Conservation (phyloP, 306 rosid genomes). For the Fragaria ananassa region DNA sequence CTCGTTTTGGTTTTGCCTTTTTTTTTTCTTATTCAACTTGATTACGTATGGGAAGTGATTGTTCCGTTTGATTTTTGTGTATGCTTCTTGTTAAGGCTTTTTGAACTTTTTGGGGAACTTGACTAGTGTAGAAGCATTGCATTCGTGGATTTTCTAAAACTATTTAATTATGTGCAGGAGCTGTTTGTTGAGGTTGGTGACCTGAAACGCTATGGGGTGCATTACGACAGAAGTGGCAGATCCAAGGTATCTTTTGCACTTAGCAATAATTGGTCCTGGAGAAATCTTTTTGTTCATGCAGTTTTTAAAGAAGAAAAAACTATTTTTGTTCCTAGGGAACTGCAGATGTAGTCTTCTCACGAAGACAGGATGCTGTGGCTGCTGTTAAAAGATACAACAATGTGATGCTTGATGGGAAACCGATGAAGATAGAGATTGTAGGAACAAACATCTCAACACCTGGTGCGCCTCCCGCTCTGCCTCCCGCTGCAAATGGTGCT, state of each 20-base stretch:
- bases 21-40: background rate
- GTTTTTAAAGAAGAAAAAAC: slow-evolving; percentile 28
- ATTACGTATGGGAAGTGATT: background rate
- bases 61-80: background rate
- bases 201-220: slow-evolving; percentile 69
- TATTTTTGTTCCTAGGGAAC: slow-evolving; percentile 71
- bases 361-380: slow-evolving; percentile 75
- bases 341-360: slow-evolving; percentile 81
- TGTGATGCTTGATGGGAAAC: slow-evolving; percentile 92
- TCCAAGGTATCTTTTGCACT: slow-evolving; percentile 70
- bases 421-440: slow-evolving; percentile 89
- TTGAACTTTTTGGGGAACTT: no score
- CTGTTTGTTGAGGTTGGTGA: slow-evolving; percentile 92
- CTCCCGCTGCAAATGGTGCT: slow-evolving; percentile 42
- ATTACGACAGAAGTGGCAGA: slow-evolving; percentile 94
- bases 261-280: slow-evolving; percentile 26
- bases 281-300: slow-evolving; percentile 31
- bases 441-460: slow-evolving; percentile 74
- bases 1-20: background rate
- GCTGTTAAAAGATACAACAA: slow-evolving; percentile 94
- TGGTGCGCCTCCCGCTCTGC: slow-evolving; percentile 23
- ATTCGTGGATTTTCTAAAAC: background rate
- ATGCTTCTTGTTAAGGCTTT: no score
- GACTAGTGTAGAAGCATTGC: background rate
- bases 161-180: slow-evolving; percentile 50